Evolutionary conservation across 331 rosid species (phyloP), one percentile per base, ranked within the genome.

Genomic region (Arachis monticola): DNA sequence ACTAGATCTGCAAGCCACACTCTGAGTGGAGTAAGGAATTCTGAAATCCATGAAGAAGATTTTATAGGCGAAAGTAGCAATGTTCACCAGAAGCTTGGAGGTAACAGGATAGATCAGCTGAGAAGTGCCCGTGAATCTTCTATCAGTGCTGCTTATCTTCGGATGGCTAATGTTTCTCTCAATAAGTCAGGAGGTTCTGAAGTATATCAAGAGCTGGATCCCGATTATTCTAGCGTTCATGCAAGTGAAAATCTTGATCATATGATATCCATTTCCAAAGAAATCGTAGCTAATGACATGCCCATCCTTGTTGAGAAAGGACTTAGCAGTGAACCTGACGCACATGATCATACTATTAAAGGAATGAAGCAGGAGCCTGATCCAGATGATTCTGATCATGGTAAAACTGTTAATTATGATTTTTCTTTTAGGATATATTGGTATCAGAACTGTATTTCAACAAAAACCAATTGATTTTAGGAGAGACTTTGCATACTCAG

Each of bases 31-130:
- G 71, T 83, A 41, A 82, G 78, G 82, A 77, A 70, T 77, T 74
- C 90, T 2, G 87, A 83, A 12, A 67, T 69, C 81, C 68, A 77
- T 67, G 93, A 84, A 10, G 94, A 84, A 12, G 83, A 80, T 52
- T 77, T 79, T 72, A 48, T 61, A 32, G 78, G 78, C 55, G 89
- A 88, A n/a, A 65, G 48, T 58, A 57, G 75, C 62, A 74, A 67
- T 73, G 66, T 86, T 61, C 66, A 93, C 45, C 92, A 85, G 76
- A 94, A 90, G 81, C 91, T 94, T 81, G 97, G 99, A 77, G 97
- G 97, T 74, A 82, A 72, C 80, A 58, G 64, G 50, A 67, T 79
- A 3, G 84, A 82, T 81, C 87, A 69, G 83, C 80, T 87, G 52
- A 65, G 52, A 58, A 85, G 66, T 81, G 96, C 93, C 40, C 92